A percentile compares a stretch with the other conserved stretches of the same genome.
Conservation (phyloP, 257 asterid genomes). For the Ehretia macrophylla region DNA sequence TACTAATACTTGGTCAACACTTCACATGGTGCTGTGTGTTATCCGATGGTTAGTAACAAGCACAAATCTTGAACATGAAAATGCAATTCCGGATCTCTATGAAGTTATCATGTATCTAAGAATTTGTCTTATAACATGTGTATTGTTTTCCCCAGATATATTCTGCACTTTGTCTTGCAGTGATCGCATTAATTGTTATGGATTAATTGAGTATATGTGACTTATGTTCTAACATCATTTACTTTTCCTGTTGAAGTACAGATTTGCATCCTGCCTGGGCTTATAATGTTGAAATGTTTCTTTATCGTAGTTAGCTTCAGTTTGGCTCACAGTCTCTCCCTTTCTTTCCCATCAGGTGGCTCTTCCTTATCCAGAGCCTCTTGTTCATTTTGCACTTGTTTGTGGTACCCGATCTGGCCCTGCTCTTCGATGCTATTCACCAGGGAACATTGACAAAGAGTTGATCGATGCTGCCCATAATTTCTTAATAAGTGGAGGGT, state of each 20-base stretch:
- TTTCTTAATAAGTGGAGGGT: constrained; percentile 60
- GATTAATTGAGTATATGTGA: no score
- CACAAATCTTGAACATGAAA: no score
- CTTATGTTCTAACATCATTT: no score
- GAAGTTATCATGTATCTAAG: no score
- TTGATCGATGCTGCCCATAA: constrained; percentile 57
- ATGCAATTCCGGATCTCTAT: no score
- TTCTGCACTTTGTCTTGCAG: no score
- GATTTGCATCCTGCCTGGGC: background rate
- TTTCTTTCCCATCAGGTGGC: constrained; percentile 42
- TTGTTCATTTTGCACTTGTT: constrained; percentile 70
- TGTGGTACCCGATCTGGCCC: constrained; percentile 80
- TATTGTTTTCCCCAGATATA: no score
- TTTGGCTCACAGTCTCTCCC: background rate
- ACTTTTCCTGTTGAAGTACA: no score
- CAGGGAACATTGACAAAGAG: constrained; percentile 72
- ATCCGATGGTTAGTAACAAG: background rate
- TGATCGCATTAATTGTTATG: no score
- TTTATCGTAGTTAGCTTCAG: constrained; percentile 1
- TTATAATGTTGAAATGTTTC: background rate
- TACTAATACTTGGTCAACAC: background rate
- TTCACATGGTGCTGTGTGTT: background rate
- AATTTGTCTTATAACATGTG: no score
- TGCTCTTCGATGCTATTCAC: constrained; percentile 79
- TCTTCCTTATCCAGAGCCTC: constrained; percentile 80